A percentile compares a stretch with the other conserved stretches of the same genome.
Conservation (phyloP, 73 alveolate species). For the Vitrella brassicaformis region DNA sequence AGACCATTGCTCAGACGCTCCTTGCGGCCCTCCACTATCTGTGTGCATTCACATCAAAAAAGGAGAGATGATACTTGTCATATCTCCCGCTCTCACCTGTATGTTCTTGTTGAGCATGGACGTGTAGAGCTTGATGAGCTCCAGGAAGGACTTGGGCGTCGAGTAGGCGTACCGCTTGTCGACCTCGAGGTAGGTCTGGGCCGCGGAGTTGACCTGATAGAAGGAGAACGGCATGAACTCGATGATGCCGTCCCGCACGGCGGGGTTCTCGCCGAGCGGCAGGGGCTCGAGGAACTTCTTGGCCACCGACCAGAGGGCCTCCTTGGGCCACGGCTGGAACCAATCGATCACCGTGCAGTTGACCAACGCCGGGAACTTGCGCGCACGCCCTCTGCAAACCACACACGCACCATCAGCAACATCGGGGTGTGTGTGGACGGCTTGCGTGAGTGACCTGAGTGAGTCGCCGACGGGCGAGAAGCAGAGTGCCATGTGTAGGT, state of each 20-base stretch:
- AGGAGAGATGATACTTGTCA: background rate
- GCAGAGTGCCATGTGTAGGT: slow-evolving; percentile 98
- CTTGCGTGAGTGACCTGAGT: slow-evolving; percentile 11
- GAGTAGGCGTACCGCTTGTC: slow-evolving; percentile 96
- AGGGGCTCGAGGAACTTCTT: background rate
- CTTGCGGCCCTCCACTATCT: slow-evolving; percentile 32
- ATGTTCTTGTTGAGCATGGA: slow-evolving; percentile 81
- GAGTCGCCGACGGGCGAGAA: slow-evolving; percentile 99
- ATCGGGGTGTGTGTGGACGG: background rate
- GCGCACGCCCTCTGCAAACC: slow-evolving; percentile 86
- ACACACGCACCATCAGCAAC: too few relatives aligned
- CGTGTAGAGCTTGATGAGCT: slow-evolving; percentile 92
- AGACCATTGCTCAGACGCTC: slow-evolving; percentile 24
- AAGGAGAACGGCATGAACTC: slow-evolving; percentile 96
- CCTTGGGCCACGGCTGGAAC: slow-evolving; percentile 99
- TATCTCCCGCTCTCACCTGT: too few relatives aligned
- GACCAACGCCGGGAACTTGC: slow-evolving; percentile 99
- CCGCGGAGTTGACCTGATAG: slow-evolving; percentile 77
- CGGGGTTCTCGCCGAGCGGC: background rate
- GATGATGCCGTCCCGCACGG: slow-evolving; percentile 54
- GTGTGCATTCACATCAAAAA: too few relatives aligned
- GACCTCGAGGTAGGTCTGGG: slow-evolving; percentile 68
- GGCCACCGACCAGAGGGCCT: slow-evolving; percentile 73
- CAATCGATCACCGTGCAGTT: slow-evolving; percentile 67
- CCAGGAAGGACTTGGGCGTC: slow-evolving; percentile 99